Evolutionary conservation across 768 basidiomycete genomes (phyloP), one percentile per base, ranked within the genome.

Genomic region (Suillus weaverae): DNA sequence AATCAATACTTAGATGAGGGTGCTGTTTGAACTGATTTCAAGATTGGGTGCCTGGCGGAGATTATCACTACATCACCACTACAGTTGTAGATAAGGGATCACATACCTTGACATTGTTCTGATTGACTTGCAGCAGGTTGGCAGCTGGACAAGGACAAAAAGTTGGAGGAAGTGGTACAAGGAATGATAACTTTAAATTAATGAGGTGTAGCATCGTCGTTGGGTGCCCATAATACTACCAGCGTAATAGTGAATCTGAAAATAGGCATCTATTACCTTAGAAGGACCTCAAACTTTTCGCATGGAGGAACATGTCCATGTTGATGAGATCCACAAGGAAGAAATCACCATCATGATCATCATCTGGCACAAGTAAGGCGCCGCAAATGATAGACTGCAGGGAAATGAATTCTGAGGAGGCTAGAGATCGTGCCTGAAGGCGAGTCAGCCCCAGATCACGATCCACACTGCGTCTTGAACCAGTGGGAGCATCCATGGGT

Each of bases 321-420:
- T 78, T 78, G 16, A 74, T 32, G 7, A 69, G 38, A 66, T 79
- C 73, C 14, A 73, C 63, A 14, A 78, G 66, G 7, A 77, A 62
- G 30, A 35, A 74, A 36, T 77, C 73, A 1, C 67, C 66, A 59
- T 46, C 16, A 4, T 30, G 43, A 18, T 63, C 62, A 35, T 59
- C 63, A 46, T 62, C 62, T 32, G 50, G 51, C 33, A 62, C 62
- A 11, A 62, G 50, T 30, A 55, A 41, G 14, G 62, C 62, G 1
- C 62, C 50, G 14, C 22, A 0, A 39, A 62, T 6, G 22, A 62
- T 32, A 39, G 51, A 62, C 3, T 62, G 51, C 10, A 62, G 50
- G 3, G 51, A 41, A 32, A 62, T 62, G 9, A 62, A 62, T 39
- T 62, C 50, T 3, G 7, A 36, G 6, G 26, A 51, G 32, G 61